Base-by-base conservation (phyloP, 2,329 filamentous ascomycete genomes). In the Paraconiothyrium sp. region DNA sequence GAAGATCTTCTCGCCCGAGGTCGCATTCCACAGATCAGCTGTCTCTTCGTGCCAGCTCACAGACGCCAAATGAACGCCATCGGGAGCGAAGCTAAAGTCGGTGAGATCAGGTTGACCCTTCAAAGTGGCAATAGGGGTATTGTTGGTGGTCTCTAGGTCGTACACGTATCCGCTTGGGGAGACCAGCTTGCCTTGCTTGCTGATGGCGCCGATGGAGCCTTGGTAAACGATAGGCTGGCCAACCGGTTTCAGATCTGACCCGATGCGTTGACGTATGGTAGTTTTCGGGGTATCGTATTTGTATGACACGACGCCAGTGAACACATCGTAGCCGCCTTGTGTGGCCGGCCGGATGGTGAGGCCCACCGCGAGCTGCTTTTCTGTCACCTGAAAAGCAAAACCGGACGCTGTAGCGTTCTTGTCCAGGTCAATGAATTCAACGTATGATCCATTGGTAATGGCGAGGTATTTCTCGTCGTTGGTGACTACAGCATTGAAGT, bases 21-120 rank as follows among this genome's bases (percentile, higher is more conserved):
- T 58, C 14, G 58, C 55, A 34, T 64, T 61, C 61, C 61, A 64
- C 24, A 64, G 37, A 37, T 61, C 50, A 11, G 55, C 58, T 2
- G 60, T 46, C 43, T 43, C 22, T 22, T 30, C 57, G 16, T 27
- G 14, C 50, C 50, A 64, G 43, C 51, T 44, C 9, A 61, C 55
- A 6, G 58, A 43, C 13, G 58, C 54, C 4, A 61, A 30, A 35
- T 58, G 51, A 20, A 46, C 22, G n/a, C 54, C 61, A 14, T 63
- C 58, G 4, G 48, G 35, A 10, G 41, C 51, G 39, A 63, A 60
- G 50, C 58, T 63, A 9, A 60, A 27, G 54, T 58, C 58, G 16
- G 48, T 60, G n/a, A 60, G 14, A 8, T 35, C 22, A 10, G 58
- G 54, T 7, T 27, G 48, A 14, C 48, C 47, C 46, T 63, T 41